A percentile compares a stretch with the other conserved stretches of the same genome.
Conservation (phyloP, 1,284 basidiomycete species). For the Cutaneotrichosporon sp. region DNA sequence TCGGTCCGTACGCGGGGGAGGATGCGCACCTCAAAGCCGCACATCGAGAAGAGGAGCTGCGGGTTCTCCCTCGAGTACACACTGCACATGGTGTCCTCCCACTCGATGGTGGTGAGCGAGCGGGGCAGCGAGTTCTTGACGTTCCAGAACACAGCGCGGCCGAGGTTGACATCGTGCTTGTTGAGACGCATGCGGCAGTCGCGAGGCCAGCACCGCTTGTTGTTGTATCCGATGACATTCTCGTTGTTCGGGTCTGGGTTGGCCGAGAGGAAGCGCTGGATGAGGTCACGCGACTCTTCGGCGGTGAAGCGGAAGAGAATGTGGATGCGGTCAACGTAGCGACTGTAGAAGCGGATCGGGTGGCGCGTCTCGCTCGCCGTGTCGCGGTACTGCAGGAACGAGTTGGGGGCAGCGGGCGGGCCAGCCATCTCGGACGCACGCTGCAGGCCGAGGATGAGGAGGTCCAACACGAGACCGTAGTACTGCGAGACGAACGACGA, state of each 20-base stretch:
- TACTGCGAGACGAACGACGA: constrained; percentile 97
- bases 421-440: constrained; percentile 96
- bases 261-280: constrained; percentile 93
- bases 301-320: constrained; percentile 98
- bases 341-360: constrained; percentile 90
- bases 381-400: constrained; percentile 93
- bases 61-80: constrained; percentile 98
- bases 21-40: constrained; percentile 95
- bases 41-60: constrained; percentile 97
- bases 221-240: constrained; percentile 98
- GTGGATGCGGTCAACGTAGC: constrained; percentile 89
- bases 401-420: constrained; percentile 90
- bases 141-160: constrained; percentile 98
- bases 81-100: constrained; percentile 95
- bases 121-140: constrained; percentile 96
- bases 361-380: constrained; percentile 89
- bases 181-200: constrained; percentile 99
- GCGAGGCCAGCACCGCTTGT: constrained; percentile 97
- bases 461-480: constrained; percentile 84
- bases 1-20: constrained; percentile 82
- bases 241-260: constrained; percentile 99
- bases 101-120: constrained; percentile 96
- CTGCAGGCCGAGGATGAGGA: constrained; percentile 88
- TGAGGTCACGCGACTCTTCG: constrained; percentile 95
- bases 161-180: constrained; percentile 99